Conservation (phyloP, 2,329 filamentous ascomycete genomes). For the Pseudogymnoascus verrucosus region DNA sequence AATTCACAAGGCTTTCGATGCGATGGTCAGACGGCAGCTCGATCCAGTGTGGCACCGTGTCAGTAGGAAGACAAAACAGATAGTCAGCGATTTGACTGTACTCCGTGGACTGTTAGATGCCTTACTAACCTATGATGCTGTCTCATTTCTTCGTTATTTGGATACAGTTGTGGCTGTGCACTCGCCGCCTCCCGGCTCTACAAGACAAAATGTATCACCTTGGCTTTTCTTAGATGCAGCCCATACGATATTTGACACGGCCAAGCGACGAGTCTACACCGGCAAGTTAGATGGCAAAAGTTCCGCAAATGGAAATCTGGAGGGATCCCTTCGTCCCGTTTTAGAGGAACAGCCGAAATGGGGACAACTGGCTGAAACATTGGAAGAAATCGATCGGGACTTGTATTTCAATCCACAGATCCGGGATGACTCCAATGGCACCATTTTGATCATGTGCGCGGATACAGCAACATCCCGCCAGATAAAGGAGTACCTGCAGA, state of each 20-base stretch:
- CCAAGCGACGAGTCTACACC: constrained; percentile 79
- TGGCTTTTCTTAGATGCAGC: constrained; percentile 96
- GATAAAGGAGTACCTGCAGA: constrained; percentile 82
- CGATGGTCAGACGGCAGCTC: constrained; percentile 77
- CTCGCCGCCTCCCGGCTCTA: constrained; percentile 79
- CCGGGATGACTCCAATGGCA: constrained; percentile 82
- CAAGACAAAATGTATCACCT: constrained; percentile 79
- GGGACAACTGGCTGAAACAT: constrained; percentile 76
- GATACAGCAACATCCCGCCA: constrained; percentile 82
- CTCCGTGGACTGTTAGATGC: constrained; percentile 75
- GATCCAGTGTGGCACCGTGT: constrained; percentile 97
- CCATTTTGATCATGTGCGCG: constrained; percentile 90
- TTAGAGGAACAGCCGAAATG: constrained; percentile 95
- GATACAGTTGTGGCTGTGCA: constrained; percentile 91
- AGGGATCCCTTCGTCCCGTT: constrained; percentile 57
- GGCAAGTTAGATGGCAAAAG: constrained; percentile 57
- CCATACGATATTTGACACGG: constrained; percentile 86
- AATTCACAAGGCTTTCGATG: constrained; percentile 84
- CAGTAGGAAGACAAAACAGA: constrained; percentile 90
- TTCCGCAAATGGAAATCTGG: constrained; percentile 31
- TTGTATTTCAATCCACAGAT: constrained; percentile 71
- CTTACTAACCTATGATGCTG: constrained; percentile 78
- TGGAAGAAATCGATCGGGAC: constrained; percentile 89
- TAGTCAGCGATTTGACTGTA: constrained; percentile 80
- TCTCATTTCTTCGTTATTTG: constrained; percentile 85